A percentile compares a stretch with the other conserved stretches of the same genome.
Conservation (phyloP, 1,284 basidiomycete species). For the Schizophyllum amplum region DNA sequence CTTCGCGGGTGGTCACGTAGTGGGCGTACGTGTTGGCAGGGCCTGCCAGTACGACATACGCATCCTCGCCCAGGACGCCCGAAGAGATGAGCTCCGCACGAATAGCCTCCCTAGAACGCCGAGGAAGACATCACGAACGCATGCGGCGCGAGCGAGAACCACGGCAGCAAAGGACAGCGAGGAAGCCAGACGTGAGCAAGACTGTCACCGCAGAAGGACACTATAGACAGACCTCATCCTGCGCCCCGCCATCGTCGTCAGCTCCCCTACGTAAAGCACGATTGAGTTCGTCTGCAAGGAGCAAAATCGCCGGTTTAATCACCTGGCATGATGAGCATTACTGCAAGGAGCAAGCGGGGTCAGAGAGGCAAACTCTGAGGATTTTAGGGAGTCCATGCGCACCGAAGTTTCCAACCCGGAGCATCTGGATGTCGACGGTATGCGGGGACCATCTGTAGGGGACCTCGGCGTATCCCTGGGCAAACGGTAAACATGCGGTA, state of each 20-base stretch:
- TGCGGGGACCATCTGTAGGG: constrained; percentile 76
- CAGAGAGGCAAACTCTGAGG: constrained; percentile 2
- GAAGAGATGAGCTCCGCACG: constrained; percentile 54
- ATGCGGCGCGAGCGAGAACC: neutral
- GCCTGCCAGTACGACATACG: constrained; percentile 70
- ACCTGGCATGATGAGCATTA: constrained; percentile 64
- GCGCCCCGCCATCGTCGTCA: constrained; percentile 52
- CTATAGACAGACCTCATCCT: constrained; percentile 39
- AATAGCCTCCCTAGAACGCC: constrained; percentile 43
- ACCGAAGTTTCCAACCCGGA: constrained; percentile 70
- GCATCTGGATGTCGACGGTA: constrained; percentile 73
- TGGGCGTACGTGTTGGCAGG: constrained; percentile 78
- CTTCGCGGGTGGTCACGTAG: constrained; percentile 69
- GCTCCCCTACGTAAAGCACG: constrained; percentile 27
- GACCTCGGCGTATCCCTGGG: constrained; percentile 51
- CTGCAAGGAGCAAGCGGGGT: constrained; percentile 20
- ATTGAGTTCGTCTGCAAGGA: neutral
- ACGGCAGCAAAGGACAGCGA: neutral
- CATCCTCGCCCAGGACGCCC: constrained; percentile 54
- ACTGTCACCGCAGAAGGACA: neutral
- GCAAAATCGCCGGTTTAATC: constrained; percentile 36
- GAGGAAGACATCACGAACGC: neutral
- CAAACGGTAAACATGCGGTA: constrained; percentile 3
- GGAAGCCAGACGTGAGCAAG: neutral
- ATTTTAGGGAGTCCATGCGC: constrained; percentile 8